These are phyloP conservation scores for Botrytis tulipae DNA, from an alignment of 2,329 filamentous ascomycete genomes.

Conservation along the genomic window DNA sequence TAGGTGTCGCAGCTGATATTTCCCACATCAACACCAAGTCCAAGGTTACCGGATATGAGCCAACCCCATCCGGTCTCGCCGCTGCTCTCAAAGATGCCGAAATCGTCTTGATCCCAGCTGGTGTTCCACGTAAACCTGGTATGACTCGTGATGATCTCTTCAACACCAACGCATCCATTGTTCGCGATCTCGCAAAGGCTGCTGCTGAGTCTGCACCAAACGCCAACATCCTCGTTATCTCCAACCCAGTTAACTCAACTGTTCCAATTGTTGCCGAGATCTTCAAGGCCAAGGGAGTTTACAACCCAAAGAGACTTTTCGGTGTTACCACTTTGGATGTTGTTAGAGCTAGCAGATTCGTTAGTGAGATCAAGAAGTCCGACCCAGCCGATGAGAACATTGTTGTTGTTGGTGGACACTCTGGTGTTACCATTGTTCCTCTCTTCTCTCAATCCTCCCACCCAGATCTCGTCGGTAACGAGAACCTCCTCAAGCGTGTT, in stretches of 20 bases:
- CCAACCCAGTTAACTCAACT: constrained; percentile 99
- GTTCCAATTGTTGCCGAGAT: constrained; percentile 97
- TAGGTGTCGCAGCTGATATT: constrained; percentile 91
- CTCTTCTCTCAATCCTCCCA: constrained; percentile 93
- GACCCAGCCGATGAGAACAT: constrained; percentile 93
- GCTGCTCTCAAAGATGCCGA: constrained; percentile 87
- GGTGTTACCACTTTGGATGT: constrained; percentile 99
- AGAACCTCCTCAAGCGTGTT: constrained; percentile 78
- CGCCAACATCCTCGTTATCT: constrained; percentile 94
- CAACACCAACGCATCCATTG: constrained; percentile 99
- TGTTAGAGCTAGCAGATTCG: constrained; percentile 96
- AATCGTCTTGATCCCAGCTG: constrained; percentile 94
- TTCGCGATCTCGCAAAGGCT: constrained; percentile 87
- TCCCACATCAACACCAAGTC: constrained; percentile 95
- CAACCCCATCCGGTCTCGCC: constrained; percentile 81
- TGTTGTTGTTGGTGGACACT: constrained; percentile 95
- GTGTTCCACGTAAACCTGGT: constrained; percentile 98
- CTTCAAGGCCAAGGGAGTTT: constrained; percentile 88
- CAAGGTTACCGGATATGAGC: constrained; percentile 84
- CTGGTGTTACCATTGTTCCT: constrained; percentile 95
- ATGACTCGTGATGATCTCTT: constrained; percentile 99
- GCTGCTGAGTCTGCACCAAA: constrained; percentile 87
- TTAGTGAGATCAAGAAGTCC: constrained; percentile 84
- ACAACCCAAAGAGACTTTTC: constrained; percentile 93
- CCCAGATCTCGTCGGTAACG: constrained; percentile 75